Evolutionary conservation across 495 filamentous ascomycete genomes (phyloP).

Genomic region (Tuber calosporum): DNA sequence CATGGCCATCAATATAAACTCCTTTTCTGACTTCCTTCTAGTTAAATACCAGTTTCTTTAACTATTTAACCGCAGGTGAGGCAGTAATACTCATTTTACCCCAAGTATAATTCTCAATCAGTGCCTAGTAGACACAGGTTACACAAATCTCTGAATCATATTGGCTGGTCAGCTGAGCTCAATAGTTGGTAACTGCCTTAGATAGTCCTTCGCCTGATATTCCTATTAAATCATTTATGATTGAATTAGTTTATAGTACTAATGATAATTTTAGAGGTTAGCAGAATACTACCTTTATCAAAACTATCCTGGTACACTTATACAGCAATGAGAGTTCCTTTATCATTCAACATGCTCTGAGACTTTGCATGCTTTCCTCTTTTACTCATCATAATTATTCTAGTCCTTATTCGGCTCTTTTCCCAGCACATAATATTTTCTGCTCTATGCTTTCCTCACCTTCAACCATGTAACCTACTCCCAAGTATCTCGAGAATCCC

Average conservation of each 20-base stretch:
- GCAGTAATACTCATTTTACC: too few relatives aligned
- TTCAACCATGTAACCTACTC: too few relatives aligned
- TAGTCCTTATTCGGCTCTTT: background rate
- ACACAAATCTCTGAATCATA: background rate
- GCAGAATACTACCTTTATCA: background rate
- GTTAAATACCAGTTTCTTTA: too few relatives aligned
- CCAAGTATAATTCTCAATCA: too few relatives aligned
- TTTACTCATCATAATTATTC: too few relatives aligned
- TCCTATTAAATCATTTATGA: background rate
- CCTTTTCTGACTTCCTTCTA: too few relatives aligned
- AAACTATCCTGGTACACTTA: background rate
- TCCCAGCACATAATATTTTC: background rate
- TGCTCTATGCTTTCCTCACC: background rate
- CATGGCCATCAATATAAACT: too few relatives aligned
- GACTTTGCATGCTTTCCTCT: too few relatives aligned
- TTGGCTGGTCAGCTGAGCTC: background rate
- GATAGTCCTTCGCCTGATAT: background rate
- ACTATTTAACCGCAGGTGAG: too few relatives aligned
- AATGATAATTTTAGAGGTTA: background rate
- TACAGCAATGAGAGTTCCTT: conserved; percentile 2
- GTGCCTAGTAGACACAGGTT: too few relatives aligned
- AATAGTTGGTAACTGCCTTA: conserved; percentile 1
- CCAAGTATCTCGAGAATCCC: too few relatives aligned
- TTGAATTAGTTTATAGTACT: background rate
- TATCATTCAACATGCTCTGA: too few relatives aligned